Percentiles rank a stretch among this genome's conserved stretches.
Evolutionary conservation across 352 stramenopile genomes (phyloP).

Genomic region (Phytophthora brassicae): DNA sequence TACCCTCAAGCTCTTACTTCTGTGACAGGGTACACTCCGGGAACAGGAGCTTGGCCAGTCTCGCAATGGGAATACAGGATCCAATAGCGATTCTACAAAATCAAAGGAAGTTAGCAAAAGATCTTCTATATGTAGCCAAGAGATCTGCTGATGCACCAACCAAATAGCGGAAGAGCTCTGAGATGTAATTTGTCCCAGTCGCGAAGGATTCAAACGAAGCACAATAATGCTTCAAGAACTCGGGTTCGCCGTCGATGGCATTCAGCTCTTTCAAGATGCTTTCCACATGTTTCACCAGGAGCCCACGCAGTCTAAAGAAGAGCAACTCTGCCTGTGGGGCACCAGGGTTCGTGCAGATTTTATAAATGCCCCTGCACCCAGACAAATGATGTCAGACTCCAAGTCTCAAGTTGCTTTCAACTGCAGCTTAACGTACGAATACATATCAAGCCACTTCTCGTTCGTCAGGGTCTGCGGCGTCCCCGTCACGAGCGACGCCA

Average conservation of each 20-base stretch:
- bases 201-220: conserved; percentile 69
- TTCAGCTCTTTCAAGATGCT: conserved; percentile 61
- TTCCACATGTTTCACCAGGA: conserved; percentile 74
- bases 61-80: conserved; percentile 87
- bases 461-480: conserved; percentile 68
- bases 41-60: conserved; percentile 79
- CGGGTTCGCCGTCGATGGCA: conserved; percentile 55
- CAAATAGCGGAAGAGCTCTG: conserved; percentile 83
- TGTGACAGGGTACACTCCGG: conserved; percentile 79
- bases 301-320: conserved; percentile 72
- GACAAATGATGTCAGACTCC: neutral
- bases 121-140: neutral
- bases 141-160: conserved; percentile 17
- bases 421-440: conserved; percentile 60
- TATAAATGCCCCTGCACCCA: conserved; percentile 73
- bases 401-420: neutral
- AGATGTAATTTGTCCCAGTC: conserved; percentile 78
- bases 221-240: conserved; percentile 74
- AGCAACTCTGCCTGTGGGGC: conserved; percentile 80
- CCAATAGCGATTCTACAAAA: conserved; percentile 81
- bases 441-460: conserved; percentile 87
- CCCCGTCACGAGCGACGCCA: conserved; percentile 76
- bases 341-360: conserved; percentile 86
- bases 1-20: conserved; percentile 49
- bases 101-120: neutral